phyloP scores from a whole-genome alignment of 805 yeast genomes.

The Nakazawaea ishiwadae region DNA sequence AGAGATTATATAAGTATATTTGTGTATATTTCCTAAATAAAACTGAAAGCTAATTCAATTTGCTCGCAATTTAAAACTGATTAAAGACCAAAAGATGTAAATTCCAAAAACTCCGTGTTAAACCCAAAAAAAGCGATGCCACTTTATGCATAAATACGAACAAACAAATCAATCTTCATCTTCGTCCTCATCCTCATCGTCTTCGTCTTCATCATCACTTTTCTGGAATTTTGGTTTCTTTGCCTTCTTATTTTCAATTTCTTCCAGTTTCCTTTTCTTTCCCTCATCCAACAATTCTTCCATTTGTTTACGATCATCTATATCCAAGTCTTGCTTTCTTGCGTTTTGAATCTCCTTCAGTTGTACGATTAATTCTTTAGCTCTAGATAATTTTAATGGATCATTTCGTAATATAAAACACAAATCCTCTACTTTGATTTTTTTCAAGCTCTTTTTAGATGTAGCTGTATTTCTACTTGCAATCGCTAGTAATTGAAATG shows the following conservation, averaged over 20 bases:
- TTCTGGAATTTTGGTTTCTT: not conserved
- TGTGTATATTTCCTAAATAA: too few species aligned
- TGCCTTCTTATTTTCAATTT: not conserved
- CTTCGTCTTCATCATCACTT: constrained; percentile 9
- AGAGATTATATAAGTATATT: too few species aligned
- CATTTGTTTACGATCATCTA: constrained; percentile 5
- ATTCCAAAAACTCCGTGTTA: too few species aligned
- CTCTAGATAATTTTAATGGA: constrained; percentile 63
- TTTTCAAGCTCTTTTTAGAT: constrained; percentile 43
- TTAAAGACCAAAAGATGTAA: too few species aligned
- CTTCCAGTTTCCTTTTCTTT: constrained; percentile 7
- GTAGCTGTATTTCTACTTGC: not conserved
- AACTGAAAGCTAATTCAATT: too few species aligned
- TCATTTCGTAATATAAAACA: constrained; percentile 66
- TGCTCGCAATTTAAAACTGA: too few species aligned
- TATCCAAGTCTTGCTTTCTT: constrained; percentile 37
- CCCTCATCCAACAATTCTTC: constrained; percentile 3
- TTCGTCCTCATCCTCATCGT: constrained; percentile 7
- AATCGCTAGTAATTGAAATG: constrained; percentile 15
- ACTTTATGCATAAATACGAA: too few species aligned
- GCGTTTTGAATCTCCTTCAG: constrained; percentile 64
- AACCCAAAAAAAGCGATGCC: too few species aligned
- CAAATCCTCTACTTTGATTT: constrained; percentile 68
- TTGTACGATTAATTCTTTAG: constrained; percentile 55
- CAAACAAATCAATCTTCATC: too few species aligned